phyloP scores from a whole-genome alignment of 73 alveolate species.

The Paramecium sexaurelia region DNA sequence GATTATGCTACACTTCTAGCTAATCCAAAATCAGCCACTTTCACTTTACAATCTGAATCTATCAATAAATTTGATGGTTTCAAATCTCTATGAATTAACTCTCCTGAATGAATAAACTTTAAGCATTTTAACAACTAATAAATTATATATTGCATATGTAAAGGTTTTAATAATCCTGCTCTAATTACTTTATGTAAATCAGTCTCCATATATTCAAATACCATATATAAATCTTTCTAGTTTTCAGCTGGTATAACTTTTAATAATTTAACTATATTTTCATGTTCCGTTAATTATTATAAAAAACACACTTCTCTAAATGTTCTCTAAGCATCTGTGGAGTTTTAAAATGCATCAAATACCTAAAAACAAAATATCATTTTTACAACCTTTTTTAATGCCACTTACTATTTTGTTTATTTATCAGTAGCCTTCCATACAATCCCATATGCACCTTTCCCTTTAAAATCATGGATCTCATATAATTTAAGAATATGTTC shows the following conservation, averaged over 20 bases:
- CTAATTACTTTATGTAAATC: conserved; percentile 67
- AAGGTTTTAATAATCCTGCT: conserved; percentile 55
- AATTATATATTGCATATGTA: conserved; percentile 66
- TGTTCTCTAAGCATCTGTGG: conserved; percentile 80
- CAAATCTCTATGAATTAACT: conserved; percentile 64
- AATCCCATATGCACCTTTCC: conserved; percentile 76
- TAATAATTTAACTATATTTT: conserved; percentile 69
- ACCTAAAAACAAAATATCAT: background rate
- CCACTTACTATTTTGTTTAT: conserved; percentile 68
- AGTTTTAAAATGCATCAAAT: conserved; percentile 75
- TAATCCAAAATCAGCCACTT: conserved; percentile 74
- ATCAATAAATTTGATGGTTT: conserved; percentile 66
- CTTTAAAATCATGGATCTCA: conserved; percentile 37
- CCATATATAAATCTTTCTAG: conserved; percentile 65
- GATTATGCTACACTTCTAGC: conserved; percentile 57
- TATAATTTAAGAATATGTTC: conserved; percentile 29
- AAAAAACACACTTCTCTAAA: conserved; percentile 82
- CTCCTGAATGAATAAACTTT: conserved; percentile 66
- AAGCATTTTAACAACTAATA: conserved; percentile 64
- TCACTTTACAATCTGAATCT: conserved; percentile 63
- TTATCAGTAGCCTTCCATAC: conserved; percentile 77
- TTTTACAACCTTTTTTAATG: conserved; percentile 60
- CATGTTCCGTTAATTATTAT: conserved; percentile 78
- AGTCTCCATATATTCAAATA: conserved; percentile 63
- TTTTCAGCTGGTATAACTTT: conserved; percentile 65